Conservation (phyloP, 495 filamentous ascomycete species). For the Talaromyces ruber region DNA sequence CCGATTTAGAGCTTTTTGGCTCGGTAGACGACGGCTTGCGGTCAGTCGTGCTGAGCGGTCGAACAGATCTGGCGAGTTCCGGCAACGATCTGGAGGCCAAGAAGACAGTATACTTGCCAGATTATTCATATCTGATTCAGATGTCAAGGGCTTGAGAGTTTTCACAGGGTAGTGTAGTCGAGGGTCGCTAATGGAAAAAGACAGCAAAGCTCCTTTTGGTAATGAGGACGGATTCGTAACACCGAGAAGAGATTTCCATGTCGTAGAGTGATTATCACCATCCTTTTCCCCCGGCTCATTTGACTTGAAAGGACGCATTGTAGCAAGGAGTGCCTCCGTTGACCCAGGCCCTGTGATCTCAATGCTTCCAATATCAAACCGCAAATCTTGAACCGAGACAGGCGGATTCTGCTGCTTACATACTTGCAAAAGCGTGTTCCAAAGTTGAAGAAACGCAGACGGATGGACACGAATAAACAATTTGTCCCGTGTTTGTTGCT, state of each 20-base stretch:
- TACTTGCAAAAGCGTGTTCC: constrained; percentile 64
- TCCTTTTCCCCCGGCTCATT: constrained; percentile 15
- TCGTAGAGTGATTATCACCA: constrained; percentile 35
- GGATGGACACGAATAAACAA: constrained; percentile 77
- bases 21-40: constrained; percentile 58
- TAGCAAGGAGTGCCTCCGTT: constrained; percentile 67
- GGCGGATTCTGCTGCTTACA: constrained; percentile 63
- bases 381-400: constrained; percentile 76
- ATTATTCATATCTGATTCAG: constrained; percentile 34
- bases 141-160: constrained; percentile 22
- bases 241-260: constrained; percentile 57
- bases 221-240: constrained; percentile 72
- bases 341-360: constrained; percentile 78
- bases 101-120: constrained; percentile 49
- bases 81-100: constrained; percentile 61
- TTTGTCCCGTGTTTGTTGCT: constrained; percentile 25
- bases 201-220: constrained; percentile 61
- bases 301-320: constrained; percentile 49
- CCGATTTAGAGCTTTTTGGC: constrained; percentile 80
- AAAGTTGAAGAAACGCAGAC: constrained; percentile 76
- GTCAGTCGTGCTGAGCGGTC: constrained; percentile 53
- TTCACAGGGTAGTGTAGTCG: constrained; percentile 63
- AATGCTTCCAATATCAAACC: constrained; percentile 92
- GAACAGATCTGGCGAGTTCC: constrained; percentile 53
- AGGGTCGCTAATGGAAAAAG: constrained; percentile 70